These are phyloP conservation scores for Paramecium sexaurelia DNA, from an alignment of 73 alveolate species.

Conservation along the genomic window DNA sequence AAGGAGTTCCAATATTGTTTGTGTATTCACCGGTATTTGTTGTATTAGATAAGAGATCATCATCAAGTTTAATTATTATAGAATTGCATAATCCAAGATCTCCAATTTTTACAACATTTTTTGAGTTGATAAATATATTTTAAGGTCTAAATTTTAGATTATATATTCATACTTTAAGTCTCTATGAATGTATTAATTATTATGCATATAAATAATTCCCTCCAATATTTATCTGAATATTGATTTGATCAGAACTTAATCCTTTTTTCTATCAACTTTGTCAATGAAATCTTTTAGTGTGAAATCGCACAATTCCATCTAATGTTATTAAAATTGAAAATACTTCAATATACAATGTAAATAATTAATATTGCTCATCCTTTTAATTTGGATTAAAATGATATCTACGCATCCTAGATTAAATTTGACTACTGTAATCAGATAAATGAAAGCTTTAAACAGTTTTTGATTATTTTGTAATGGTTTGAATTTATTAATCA, in stretches of 20 bases:
- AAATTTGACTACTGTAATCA: neutral
- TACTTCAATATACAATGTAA: slow-evolving; percentile 28
- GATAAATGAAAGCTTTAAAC: neutral
- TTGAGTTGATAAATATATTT: slow-evolving; percentile 20
- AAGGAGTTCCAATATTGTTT: slow-evolving; percentile 31
- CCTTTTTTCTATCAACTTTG: neutral
- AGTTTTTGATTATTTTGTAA: neutral
- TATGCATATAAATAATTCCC: slow-evolving; percentile 24
- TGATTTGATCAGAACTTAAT: neutral
- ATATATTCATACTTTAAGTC: slow-evolving; percentile 3
- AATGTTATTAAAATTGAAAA: neutral
- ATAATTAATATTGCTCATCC: neutral
- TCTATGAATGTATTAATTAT: neutral
- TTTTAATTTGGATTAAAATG: slow-evolving; percentile 3
- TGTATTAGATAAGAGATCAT: neutral
- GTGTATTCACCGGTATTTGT: neutral
- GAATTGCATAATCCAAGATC: slow-evolving; percentile 36
- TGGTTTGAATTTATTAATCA: neutral
- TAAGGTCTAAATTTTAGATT: neutral
- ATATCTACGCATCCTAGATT: slow-evolving; percentile 4
- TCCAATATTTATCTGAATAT: neutral
- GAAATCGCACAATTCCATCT: slow-evolving; percentile 49
- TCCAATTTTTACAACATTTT: slow-evolving; percentile 33
- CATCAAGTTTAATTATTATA: neutral
- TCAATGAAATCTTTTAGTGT: slow-evolving; percentile 38